These are phyloP conservation scores for Balakata baccata DNA, from an alignment of 345 rosid species.

Conservation along the genomic window DNA sequence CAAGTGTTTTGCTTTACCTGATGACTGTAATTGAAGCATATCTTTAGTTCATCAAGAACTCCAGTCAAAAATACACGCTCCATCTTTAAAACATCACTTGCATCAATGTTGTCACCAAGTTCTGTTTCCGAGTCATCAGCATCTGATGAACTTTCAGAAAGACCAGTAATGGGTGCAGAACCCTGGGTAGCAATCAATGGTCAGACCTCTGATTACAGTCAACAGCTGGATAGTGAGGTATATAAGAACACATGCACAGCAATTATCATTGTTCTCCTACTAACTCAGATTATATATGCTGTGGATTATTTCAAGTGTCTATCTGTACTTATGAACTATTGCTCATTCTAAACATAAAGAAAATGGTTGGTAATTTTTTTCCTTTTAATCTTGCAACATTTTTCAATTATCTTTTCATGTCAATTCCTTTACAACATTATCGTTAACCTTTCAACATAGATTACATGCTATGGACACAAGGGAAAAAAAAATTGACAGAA, in stretches of 20 bases:
- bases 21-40: conserved; percentile 61
- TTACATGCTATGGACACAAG: neutral
- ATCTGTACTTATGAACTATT: neutral
- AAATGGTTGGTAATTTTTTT: neutral
- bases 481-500: neutral
- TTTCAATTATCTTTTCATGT: neutral
- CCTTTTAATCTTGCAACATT: neutral
- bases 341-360: neutral
- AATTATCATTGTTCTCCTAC: neutral
- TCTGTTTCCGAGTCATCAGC: conserved; percentile 67
- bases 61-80: conserved; percentile 79
- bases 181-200: conserved; percentile 43
- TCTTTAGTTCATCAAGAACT: conserved; percentile 84
- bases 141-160: conserved; percentile 89
- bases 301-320: neutral
- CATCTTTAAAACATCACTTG: conserved; percentile 37
- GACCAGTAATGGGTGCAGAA: conserved; percentile 73
- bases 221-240: neutral
- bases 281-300: neutral
- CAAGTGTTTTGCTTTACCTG: conserved; percentile 44
- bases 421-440: neutral
- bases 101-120: conserved; percentile 34
- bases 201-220: neutral
- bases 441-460: too few species aligned
- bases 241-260: neutral